phyloP scores from a whole-genome alignment of 1,284 basidiomycete species.

The Marasmius tenuissimus region DNA sequence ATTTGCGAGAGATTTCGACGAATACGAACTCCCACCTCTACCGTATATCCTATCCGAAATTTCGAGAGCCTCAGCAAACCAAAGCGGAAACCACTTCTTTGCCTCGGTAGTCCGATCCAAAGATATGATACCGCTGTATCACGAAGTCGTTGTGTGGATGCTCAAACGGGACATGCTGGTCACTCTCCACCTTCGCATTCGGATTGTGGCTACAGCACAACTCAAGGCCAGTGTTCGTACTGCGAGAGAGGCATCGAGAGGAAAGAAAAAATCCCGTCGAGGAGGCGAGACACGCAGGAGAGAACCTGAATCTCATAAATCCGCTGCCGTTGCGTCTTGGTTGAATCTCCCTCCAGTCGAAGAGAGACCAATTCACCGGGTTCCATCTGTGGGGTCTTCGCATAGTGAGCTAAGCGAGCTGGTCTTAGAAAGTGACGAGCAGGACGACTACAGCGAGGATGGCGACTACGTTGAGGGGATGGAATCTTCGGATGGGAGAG shows the following conservation, averaged over 20 bases:
- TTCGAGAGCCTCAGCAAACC: conserved; percentile 63
- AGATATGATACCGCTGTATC: conserved; percentile 69
- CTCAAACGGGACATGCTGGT: conserved; percentile 84
- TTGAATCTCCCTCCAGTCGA: conserved; percentile 53
- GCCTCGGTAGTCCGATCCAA: conserved; percentile 70
- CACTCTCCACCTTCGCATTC: conserved; percentile 83
- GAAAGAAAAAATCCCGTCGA: conserved; percentile 6
- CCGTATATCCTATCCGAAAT: conserved; percentile 73
- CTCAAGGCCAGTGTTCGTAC: conserved; percentile 69
- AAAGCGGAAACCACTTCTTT: conserved; percentile 70
- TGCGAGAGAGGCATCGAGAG: conserved; percentile 37
- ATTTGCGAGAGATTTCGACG: conserved; percentile 71
- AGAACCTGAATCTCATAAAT: conserved; percentile 7
- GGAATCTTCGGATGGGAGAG: conserved; percentile 32
- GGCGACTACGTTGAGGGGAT: conserved; percentile 28
- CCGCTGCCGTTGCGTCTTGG: conserved; percentile 30
- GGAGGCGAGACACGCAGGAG: background rate
- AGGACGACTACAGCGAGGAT: conserved; percentile 29
- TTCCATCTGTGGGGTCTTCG: conserved; percentile 43
- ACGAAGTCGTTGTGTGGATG: conserved; percentile 91
- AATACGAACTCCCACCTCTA: conserved; percentile 66
- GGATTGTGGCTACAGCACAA: conserved; percentile 77
- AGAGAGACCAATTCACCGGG: conserved; percentile 38
- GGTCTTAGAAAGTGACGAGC: conserved; percentile 34
- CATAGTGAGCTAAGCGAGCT: conserved; percentile 38